Base-by-base conservation (phyloP, 768 basidiomycete species). In the Mycena alexandri region DNA sequence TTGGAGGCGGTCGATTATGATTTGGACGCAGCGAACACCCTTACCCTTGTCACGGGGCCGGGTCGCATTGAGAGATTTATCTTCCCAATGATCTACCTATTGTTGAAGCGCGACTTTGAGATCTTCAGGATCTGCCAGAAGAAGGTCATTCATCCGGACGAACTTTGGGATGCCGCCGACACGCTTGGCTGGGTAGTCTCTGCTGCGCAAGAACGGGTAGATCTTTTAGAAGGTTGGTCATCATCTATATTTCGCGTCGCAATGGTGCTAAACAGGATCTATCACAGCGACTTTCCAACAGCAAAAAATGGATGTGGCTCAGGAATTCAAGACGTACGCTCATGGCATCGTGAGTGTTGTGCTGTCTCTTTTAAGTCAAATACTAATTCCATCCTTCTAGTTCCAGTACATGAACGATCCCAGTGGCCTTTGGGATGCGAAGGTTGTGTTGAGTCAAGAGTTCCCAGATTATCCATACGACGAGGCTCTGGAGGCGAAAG, bases 21-120 rank as follows among this genome's bases (percentile, higher is more conserved):
- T 46, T 71, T 81, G 16, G 77, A 79, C 56, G 76, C 71, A 13
- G 58, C 60, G 11, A 71, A 78, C 42, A 75, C 76, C 0, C 59
- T 79, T 5, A 55, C 69, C 4, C 65, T 79, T 7, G 71, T 79
- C 33, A 76, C 72, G 0, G 80, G 79, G 0, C 70, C 73, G 0
- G 78, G 79, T 7, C 68, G 79, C 22, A 77, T 80, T 19, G 80
- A 81, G 63, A 68, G 73, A 56, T 78, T 76, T 61, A 50, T 80
- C 17, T 70, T 81, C 14, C 80, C 81, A 0, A 29, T 82, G 11
- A 63, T 82, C 2, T 79, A 78, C 59, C 73, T 83, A 1, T 65
- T 81, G 0, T 63, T 81, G 21, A 72, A 76, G 48, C 77, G 75
- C 33, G 78, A 82, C 72, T 67, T 80, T 33, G 72, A 79, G 54